Conservation (phyloP, 2,329 filamentous ascomycete species). For the Aspergillus brasiliensis region DNA sequence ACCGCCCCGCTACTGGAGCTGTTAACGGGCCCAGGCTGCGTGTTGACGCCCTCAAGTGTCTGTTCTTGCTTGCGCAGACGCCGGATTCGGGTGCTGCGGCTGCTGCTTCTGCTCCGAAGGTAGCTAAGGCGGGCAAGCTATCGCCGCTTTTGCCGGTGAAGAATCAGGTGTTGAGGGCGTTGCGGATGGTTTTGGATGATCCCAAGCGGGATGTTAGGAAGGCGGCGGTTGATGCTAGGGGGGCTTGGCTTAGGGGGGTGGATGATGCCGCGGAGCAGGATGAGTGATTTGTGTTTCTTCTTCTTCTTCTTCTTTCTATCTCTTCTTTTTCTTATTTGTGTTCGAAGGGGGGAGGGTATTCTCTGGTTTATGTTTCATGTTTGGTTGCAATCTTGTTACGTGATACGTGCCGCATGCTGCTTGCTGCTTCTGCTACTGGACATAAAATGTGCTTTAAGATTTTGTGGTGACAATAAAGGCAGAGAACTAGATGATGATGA, state of each 20-base stretch:
- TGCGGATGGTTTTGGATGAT: slow-evolving; percentile 62
- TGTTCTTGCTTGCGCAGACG: slow-evolving; percentile 40
- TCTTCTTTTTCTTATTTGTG: neutral
- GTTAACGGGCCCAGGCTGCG: slow-evolving; percentile 35
- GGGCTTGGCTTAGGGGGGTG: slow-evolving; percentile 59
- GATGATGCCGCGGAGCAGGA: slow-evolving; percentile 62
- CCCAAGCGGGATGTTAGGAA: slow-evolving; percentile 63
- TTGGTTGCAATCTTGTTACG: neutral
- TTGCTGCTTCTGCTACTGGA: too few relatives aligned
- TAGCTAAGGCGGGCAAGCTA: slow-evolving; percentile 30
- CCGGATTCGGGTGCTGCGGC: slow-evolving; percentile 16
- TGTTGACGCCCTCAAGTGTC: slow-evolving; percentile 39
- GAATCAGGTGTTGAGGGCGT: slow-evolving; percentile 57
- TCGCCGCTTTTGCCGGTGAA: slow-evolving; percentile 59
- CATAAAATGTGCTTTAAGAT: neutral
- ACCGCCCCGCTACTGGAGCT: slow-evolving; percentile 19
- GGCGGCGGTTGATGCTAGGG: slow-evolving; percentile 63
- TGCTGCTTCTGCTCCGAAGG: slow-evolving; percentile 22
- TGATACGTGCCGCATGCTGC: too few relatives aligned
- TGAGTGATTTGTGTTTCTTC: slow-evolving; percentile 41
- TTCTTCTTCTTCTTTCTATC: neutral
- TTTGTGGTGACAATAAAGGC: neutral
- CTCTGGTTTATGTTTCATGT: slow-evolving; percentile 4
- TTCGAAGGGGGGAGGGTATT: neutral
- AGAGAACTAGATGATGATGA: neutral